Conservation (phyloP, 495 filamentous ascomycete species). For the Penicillium egyptiacum region DNA sequence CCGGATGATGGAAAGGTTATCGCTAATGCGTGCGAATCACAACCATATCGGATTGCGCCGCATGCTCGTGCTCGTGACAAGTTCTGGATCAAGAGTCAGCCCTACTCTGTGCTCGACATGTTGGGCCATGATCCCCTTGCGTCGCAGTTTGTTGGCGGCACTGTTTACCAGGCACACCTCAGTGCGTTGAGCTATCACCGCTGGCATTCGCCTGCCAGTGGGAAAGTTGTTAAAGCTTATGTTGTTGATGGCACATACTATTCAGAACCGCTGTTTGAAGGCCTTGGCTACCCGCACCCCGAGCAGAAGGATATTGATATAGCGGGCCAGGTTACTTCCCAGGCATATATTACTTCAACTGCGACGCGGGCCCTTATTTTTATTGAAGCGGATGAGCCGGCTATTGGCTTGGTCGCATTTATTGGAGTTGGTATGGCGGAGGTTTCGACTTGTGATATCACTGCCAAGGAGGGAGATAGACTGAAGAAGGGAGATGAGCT, state of each 20-base stretch:
- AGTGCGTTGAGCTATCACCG: conserved; percentile 66
- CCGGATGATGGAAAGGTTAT: conserved; percentile 52
- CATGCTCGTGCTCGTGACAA: conserved; percentile 31
- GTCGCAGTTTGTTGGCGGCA: conserved; percentile 57
- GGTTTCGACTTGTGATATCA: conserved; percentile 67
- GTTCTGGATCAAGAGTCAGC: conserved; percentile 73
- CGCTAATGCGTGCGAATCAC: conserved; percentile 66
- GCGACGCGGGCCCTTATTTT: conserved; percentile 64
- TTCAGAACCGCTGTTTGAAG: conserved; percentile 59
- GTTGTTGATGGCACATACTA: conserved; percentile 67
- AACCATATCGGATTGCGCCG: conserved; percentile 32
- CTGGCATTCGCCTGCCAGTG: conserved; percentile 66
- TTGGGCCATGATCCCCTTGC: conserved; percentile 53
- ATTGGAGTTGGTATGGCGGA: conserved; percentile 71
- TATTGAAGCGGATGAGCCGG: conserved; percentile 64
- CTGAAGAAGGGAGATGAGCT: conserved; percentile 64
- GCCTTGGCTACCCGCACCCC: conserved; percentile 39
- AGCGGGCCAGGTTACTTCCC: conserved; percentile 62
- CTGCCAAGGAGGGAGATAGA: conserved; percentile 58
- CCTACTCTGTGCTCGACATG: conserved; percentile 65
- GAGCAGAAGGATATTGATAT: conserved; percentile 53
- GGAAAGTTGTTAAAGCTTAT: conserved; percentile 55
- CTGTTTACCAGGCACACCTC: conserved; percentile 68
- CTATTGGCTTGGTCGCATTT: conserved; percentile 66
- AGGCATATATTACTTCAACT: conserved; percentile 59